phyloP scores from a whole-genome alignment of 2,329 filamentous ascomycete genomes.

The Colletotrichum gigasporum region DNA sequence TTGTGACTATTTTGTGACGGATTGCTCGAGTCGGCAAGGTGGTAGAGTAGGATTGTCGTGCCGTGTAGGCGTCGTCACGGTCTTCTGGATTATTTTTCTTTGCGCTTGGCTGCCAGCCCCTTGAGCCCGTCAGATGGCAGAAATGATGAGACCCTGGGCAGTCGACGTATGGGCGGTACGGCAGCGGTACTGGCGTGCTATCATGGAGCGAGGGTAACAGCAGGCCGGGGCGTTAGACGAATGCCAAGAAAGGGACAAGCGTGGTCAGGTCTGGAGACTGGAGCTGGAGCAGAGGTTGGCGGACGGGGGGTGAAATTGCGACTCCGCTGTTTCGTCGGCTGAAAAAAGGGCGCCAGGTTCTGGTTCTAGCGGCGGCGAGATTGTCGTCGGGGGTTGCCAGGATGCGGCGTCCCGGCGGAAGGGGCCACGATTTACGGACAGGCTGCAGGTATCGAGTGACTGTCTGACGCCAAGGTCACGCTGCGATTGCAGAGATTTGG shows the following conservation, averaged over 20 bases:
- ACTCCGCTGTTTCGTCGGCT: conserved; percentile 32
- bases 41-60: conserved; percentile 7
- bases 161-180: conserved; percentile 1
- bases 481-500: too few relatives aligned
- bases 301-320: conserved; percentile 30
- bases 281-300: not conserved
- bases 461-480: too few relatives aligned
- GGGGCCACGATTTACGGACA: not conserved
- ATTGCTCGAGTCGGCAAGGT: conserved; percentile 1
- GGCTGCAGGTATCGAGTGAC: too few relatives aligned
- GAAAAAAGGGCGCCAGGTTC: conserved; percentile 15
- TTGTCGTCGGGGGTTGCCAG: conserved; percentile 23
- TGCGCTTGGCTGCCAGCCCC: conserved; percentile 20
- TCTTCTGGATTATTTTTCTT: conserved; percentile 16
- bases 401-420: conserved; percentile 13
- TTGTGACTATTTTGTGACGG: conserved; percentile 15
- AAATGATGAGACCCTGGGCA: conserved; percentile 23
- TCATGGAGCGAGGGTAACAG: conserved; percentile 13
- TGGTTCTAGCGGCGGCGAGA: conserved; percentile 25
- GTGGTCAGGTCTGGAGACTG: conserved; percentile 18
- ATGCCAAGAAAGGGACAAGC: conserved; percentile 23
- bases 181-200: not conserved
- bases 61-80: conserved; percentile 15
- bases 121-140: conserved; percentile 22
- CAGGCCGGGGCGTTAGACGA: conserved; percentile 25